Percentiles rank a stretch among this genome's conserved stretches.
These are phyloP conservation scores for Gymnopus androsaceus DNA, from an alignment of 1,284 basidiomycete genomes.

Conservation along the genomic window DNA sequence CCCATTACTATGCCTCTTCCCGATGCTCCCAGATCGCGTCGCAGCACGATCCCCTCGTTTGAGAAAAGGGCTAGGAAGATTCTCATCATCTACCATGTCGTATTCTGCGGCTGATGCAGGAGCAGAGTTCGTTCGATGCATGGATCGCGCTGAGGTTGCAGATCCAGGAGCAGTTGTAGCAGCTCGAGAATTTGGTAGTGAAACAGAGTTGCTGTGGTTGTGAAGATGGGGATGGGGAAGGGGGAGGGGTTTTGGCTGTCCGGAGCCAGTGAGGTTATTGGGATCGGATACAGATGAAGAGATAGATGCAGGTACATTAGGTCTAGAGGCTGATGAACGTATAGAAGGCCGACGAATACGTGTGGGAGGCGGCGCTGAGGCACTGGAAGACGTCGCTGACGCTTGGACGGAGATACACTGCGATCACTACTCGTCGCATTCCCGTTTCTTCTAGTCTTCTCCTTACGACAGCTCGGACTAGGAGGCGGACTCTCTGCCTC, in stretches of 20 bases:
- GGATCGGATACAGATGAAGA: constrained; percentile 25
- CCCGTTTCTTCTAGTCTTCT: constrained; percentile 23
- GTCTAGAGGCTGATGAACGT: constrained; percentile 30
- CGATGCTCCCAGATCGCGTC: constrained; percentile 27
- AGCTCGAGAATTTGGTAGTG: constrained; percentile 18
- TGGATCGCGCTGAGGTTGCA: constrained; percentile 1
- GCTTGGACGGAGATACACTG: constrained; percentile 18
- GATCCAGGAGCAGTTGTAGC: too few species aligned
- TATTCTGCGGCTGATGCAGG: constrained; percentile 44
- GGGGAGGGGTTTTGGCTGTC: constrained; percentile 36
- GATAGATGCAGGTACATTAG: constrained; percentile 20
- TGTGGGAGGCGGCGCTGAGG: constrained; percentile 34
- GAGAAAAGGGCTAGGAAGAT: constrained; percentile 81
- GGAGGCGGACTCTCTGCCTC: constrained; percentile 33
- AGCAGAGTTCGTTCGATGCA: constrained; percentile 15
- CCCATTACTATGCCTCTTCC: constrained; percentile 50
- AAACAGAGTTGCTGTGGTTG: constrained; percentile 16
- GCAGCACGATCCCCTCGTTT: constrained; percentile 53
- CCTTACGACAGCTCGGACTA: constrained; percentile 42
- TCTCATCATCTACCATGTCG: constrained; percentile 76
- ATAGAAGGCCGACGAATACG: constrained; percentile 47
- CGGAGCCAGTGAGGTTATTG: constrained; percentile 25
- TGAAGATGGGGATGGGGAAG: constrained; percentile 38
- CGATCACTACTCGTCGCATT: constrained; percentile 6
- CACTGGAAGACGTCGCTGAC: constrained; percentile 4